phyloP scores from a whole-genome alignment of 371 early-diverging fungal species.

The Nematocida sp. region DNA sequence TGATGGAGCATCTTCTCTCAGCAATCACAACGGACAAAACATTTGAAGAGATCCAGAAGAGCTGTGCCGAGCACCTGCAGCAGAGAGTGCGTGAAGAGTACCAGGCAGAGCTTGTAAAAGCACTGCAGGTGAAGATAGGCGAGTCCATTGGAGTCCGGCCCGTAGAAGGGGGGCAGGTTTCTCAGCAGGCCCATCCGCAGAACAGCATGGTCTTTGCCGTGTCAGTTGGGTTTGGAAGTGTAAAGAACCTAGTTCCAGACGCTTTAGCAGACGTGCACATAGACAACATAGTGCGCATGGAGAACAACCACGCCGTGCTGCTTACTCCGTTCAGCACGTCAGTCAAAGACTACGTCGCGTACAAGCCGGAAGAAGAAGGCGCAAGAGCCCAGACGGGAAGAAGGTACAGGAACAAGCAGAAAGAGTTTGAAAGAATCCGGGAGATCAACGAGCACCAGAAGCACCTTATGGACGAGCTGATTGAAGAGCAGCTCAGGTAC shows the following conservation, averaged over 20 bases:
- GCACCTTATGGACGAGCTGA: constrained; percentile 63
- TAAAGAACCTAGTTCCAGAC: constrained; percentile 3
- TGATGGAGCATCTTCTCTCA: constrained; percentile 16
- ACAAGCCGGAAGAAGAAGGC: constrained; percentile 34
- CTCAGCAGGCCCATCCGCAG: not conserved
- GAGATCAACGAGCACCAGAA: constrained; percentile 65
- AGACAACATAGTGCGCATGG: constrained; percentile 40
- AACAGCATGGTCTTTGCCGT: constrained; percentile 13
- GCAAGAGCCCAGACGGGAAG: constrained; percentile 53
- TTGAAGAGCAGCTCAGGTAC: constrained; percentile 58
- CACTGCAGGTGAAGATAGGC: constrained; percentile 20
- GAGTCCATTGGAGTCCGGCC: constrained; percentile 30
- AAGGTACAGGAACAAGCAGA: constrained; percentile 59
- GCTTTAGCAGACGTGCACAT: constrained; percentile 13
- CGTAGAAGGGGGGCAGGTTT: constrained; percentile 9
- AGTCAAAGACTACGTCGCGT: constrained; percentile 19
- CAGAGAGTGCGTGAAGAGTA: not conserved
- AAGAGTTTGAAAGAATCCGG: constrained; percentile 59
- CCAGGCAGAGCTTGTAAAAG: not conserved
- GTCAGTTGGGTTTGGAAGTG: constrained; percentile 29
- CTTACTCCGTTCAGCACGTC: constrained; percentile 34
- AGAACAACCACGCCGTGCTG: not conserved
- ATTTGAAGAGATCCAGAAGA: constrained; percentile 10
- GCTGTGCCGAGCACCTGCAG: not conserved
- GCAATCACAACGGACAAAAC: constrained; percentile 2